Percentiles rank a stretch among this genome's conserved stretches.
phyloP scores from a whole-genome alignment of 805 yeast species.

The Kodamaea kakaduensis region DNA sequence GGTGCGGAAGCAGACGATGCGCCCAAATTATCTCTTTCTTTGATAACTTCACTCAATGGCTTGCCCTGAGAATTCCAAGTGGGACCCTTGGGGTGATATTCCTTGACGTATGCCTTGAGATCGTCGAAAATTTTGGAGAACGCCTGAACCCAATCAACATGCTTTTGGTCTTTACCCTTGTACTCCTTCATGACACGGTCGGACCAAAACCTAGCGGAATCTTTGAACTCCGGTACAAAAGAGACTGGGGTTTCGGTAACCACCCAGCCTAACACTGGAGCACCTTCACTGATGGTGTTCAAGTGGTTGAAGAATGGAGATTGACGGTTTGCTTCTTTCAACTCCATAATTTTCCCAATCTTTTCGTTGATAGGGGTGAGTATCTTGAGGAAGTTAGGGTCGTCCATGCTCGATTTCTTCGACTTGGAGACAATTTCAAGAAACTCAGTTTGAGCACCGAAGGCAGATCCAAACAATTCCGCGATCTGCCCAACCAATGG shows the following conservation, averaged over 20 bases:
- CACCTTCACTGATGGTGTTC: slow-evolving; percentile 83
- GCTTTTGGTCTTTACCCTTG: slow-evolving; percentile 64
- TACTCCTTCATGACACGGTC: slow-evolving; percentile 84
- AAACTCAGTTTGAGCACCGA: slow-evolving; percentile 55
- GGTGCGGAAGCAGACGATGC: slow-evolving; percentile 20
- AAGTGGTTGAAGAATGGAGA: slow-evolving; percentile 66
- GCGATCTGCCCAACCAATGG: slow-evolving; percentile 57
- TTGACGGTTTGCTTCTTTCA: slow-evolving; percentile 73
- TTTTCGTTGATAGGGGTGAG: slow-evolving; percentile 64
- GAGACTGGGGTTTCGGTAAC: slow-evolving; percentile 72
- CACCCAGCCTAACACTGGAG: slow-evolving; percentile 90
- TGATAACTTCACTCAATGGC: slow-evolving; percentile 50
- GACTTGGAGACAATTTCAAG: slow-evolving; percentile 56
- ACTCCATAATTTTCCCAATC: slow-evolving; percentile 52
- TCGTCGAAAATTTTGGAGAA: slow-evolving; percentile 64
- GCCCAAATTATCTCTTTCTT: slow-evolving; percentile 12
- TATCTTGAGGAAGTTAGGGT: slow-evolving; percentile 51
- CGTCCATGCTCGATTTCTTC: slow-evolving; percentile 58
- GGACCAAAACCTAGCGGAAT: slow-evolving; percentile 91
- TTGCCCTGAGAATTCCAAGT: slow-evolving; percentile 65
- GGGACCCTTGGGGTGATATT: slow-evolving; percentile 80
- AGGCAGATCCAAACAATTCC: slow-evolving; percentile 45
- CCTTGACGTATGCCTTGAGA: slow-evolving; percentile 69
- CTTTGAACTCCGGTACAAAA: slow-evolving; percentile 76
- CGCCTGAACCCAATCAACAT: slow-evolving; percentile 76